Conservation (phyloP, 352 stramenopile genomes). For the Poterioochromonas sp. region DNA sequence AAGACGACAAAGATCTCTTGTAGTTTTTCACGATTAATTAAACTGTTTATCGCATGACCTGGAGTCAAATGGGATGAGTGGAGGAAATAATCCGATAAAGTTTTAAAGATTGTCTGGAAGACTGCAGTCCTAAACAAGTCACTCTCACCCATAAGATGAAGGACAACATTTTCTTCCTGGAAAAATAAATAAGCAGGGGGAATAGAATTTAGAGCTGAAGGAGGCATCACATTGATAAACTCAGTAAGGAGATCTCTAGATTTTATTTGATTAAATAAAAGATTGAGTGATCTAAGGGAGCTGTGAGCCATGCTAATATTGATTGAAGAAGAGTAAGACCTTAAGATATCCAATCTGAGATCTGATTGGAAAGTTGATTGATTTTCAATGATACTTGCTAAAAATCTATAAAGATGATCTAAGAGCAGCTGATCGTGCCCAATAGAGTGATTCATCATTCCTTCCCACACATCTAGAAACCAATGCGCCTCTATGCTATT, state of each 20-base stretch:
- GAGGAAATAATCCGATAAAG: no score
- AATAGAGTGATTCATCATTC: not conserved
- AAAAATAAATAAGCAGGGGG: not conserved
- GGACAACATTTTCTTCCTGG: not conserved
- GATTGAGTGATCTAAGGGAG: no score
- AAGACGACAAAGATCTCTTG: no score
- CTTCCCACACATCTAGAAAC: slow-evolving; percentile 15
- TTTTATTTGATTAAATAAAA: no score
- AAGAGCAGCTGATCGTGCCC: slow-evolving; percentile 24
- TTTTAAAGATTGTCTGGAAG: not conserved
- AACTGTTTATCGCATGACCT: no score
- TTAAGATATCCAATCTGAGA: no score
- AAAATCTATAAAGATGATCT: slow-evolving; percentile 18
- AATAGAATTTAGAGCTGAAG: slow-evolving; percentile 2
- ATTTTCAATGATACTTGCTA: not conserved
- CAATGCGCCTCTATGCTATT: not conserved
- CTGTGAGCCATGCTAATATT: no score
- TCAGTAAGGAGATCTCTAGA: no score
- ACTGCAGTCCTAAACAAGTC: not conserved
- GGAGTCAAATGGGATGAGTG: no score
- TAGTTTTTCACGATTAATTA: no score
- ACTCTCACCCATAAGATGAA: slow-evolving; percentile 28
- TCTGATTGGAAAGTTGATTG: not conserved
- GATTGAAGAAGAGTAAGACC: no score
- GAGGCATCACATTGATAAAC: slow-evolving; percentile 1